Base-by-base conservation (phyloP, 1,139 yeast species). In the Pichia sp. region DNA sequence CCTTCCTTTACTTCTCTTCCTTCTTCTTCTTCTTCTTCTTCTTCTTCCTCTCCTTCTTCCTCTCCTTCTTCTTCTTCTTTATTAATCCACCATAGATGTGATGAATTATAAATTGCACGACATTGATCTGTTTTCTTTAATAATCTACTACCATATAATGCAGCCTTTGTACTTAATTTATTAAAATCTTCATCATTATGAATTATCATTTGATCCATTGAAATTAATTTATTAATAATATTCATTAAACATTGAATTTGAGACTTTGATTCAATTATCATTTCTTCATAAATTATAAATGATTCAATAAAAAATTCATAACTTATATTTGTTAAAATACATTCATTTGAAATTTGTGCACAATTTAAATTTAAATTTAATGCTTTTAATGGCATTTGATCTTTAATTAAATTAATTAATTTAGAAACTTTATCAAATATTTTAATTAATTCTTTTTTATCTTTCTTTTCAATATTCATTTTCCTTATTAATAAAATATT, bases 81-180 rank as follows among this genome's bases (percentile, higher is more conserved):
- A 23, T 82, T 74, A 63, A 94, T 85, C 95, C 96, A 89, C 96
- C 97, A 92, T 43, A 92, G 68, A 64, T 92, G 97, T 3, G 96
- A 82, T 43, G 96, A 90, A 44, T 79, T 67, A 59, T 85, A 87
- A 6, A 92, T 95, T 0, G 96, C 82, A 24, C 97, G 78, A 61
- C 97, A 90, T 63, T 90, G 98, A 58, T 90, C 97, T 30, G 92
- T 92, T 61, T 90, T 92, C 61, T 87, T 87, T 59, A 92, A 73
- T 46, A 92, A 71, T 61, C 87, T 87, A 9, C 96, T 86, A 2
- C 96, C 96, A 59, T 89, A 87, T 40, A 90, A 67, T 1, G 97
- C 87, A 46, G 92, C 74, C 60, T 90, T 84, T 24, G 95, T 85
- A 40, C 89, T 87, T 54, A 92, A 69, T 8, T 80, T 76, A 55